Conservation (phyloP, 208 protist genomes). For the Trichomonas vaginalis region DNA sequence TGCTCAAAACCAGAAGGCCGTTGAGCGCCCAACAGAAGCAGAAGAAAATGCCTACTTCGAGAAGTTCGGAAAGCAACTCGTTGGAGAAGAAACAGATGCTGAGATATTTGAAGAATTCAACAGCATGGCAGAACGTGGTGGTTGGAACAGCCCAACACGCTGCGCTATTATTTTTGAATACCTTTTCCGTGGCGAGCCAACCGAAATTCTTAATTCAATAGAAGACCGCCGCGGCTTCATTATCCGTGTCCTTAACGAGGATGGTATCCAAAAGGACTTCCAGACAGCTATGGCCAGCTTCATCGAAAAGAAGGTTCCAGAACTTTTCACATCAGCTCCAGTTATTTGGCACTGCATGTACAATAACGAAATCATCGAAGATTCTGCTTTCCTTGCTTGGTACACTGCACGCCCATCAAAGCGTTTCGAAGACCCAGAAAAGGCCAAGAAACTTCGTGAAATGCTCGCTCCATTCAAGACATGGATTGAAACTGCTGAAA, state of each 20-base stretch:
- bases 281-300: neutral
- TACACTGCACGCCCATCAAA: neutral
- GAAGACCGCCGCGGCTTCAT: neutral
- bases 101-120: neutral
- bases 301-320: neutral
- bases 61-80: neutral
- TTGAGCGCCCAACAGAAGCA: neutral
- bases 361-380: slow-evolving; percentile 9
- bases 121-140: no score
- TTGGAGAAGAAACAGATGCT: neutral
- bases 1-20: neutral
- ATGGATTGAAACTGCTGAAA: neutral
- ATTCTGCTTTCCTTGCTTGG: neutral
- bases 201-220: neutral
- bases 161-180: neutral
- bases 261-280: neutral
- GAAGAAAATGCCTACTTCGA: neutral
- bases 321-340: neutral
- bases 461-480: neutral
- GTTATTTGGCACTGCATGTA: neutral
- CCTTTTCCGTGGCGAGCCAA: neutral
- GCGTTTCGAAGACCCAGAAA: no score
- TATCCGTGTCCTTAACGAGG: neutral
- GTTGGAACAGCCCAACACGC: neutral
- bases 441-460: neutral